These are phyloP conservation scores for Phytophthora syringae DNA, from an alignment of 352 stramenopile genomes.

Conservation along the genomic window DNA sequence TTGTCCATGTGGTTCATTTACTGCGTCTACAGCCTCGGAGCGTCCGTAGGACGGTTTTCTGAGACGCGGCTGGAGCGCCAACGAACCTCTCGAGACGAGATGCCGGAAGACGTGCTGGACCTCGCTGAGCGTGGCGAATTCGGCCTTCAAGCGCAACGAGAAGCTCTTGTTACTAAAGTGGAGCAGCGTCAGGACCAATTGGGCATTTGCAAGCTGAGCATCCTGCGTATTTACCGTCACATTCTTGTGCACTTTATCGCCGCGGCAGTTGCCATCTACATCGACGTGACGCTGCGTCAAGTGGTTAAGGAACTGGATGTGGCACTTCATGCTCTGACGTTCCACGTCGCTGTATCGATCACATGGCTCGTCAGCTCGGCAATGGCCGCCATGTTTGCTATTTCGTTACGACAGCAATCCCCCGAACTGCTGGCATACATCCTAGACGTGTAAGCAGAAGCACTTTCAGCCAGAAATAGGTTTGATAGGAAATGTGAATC, in stretches of 20 bases:
- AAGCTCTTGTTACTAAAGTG: conserved; percentile 60
- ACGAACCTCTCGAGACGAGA: conserved; percentile 41
- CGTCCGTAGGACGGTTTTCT: conserved; percentile 43
- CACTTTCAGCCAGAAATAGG: too few species aligned
- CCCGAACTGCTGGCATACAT: conserved; percentile 54
- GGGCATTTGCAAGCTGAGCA: conserved; percentile 58
- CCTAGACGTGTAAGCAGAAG: conserved; percentile 43
- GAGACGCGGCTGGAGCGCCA: conserved; percentile 45
- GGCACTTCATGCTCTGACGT: conserved; percentile 35
- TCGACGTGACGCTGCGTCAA: conserved; percentile 26
- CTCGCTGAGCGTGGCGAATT: conserved; percentile 73
- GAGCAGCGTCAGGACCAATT: conserved; percentile 65
- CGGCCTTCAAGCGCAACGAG: conserved; percentile 66
- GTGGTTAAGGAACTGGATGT: conserved; percentile 26
- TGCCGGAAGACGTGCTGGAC: conserved; percentile 58
- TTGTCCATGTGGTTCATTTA: conserved; percentile 55
- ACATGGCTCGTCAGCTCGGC: conserved; percentile 49
- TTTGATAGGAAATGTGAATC: too few species aligned
- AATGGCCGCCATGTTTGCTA: conserved; percentile 42
- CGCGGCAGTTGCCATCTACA: conserved; percentile 55
- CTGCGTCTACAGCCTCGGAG: conserved; percentile 44
- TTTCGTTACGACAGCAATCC: conserved; percentile 51
- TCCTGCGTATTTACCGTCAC: conserved; percentile 61
- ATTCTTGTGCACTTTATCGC: conserved; percentile 43
- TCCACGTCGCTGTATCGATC: conserved; percentile 57